Conservation (phyloP, 2,329 filamentous ascomycete species). For the Phialophora verrucosa region DNA sequence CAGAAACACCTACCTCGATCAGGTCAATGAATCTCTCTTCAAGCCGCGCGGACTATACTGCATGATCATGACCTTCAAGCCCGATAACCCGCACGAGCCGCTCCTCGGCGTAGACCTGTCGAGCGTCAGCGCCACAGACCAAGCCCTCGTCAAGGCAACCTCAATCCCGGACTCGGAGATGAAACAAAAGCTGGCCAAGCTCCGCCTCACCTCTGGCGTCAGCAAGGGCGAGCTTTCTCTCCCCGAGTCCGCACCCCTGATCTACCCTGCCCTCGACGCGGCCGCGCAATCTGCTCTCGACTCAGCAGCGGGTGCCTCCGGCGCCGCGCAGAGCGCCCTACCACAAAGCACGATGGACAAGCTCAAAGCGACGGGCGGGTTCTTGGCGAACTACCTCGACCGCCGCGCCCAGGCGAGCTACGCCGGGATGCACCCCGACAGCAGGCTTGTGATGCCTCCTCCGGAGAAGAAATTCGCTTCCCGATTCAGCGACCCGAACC, state of each 20-base stretch:
- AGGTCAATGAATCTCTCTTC: slow-evolving; percentile 63
- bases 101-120: slow-evolving; percentile 40
- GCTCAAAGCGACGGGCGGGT: slow-evolving; percentile 38
- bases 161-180: slow-evolving; percentile 26
- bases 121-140: slow-evolving; percentile 29
- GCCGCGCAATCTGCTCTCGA: slow-evolving; percentile 12
- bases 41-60: slow-evolving; percentile 62
- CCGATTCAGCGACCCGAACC: slow-evolving; percentile 58
- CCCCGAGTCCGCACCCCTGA: slow-evolving; percentile 55
- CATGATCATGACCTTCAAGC: slow-evolving; percentile 61
- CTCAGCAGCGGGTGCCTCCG: slow-evolving; percentile 6
- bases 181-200: slow-evolving; percentile 25
- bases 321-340: neutral
- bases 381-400: slow-evolving; percentile 59
- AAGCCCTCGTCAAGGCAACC: slow-evolving; percentile 44
- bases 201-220: slow-evolving; percentile 33
- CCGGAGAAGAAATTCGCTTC: slow-evolving; percentile 50
- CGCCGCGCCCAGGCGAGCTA: slow-evolving; percentile 54
- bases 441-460: slow-evolving; percentile 44
- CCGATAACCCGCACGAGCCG: slow-evolving; percentile 43
- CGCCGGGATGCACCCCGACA: slow-evolving; percentile 49
- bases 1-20: slow-evolving; percentile 62
- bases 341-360: slow-evolving; percentile 32
- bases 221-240: slow-evolving; percentile 49
- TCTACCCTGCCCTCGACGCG: slow-evolving; percentile 51